Base-by-base conservation (phyloP, 1,284 basidiomycete genomes). In the Microbotryum lychnidis-dioicae region DNA sequence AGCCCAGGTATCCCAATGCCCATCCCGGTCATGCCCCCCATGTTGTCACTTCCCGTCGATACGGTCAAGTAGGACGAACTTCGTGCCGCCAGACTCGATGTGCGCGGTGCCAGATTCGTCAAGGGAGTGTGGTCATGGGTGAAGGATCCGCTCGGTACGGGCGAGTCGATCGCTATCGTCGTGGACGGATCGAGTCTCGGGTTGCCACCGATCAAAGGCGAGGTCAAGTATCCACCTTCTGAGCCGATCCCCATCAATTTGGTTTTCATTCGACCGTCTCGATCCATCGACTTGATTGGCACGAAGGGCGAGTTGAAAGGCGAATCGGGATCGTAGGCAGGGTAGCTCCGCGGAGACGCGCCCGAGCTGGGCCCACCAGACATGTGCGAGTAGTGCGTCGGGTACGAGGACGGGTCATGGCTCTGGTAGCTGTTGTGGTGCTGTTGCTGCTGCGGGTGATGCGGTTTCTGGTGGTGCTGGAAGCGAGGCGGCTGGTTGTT, bases 141-240 rank as follows among this genome's bases (percentile, higher is more conserved):
- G 37, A 42, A 42, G 37, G 37, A 16, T 42, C 16, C 37, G 37
- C 37, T 42, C 14, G 37, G 37, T 12, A 42, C 37, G 37, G 37
- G 37, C 37, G 37, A 42, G 37, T 42, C 37, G 37, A 42, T 42
- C 37, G 37, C 37, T 16, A 42, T 42, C 12, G 37, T 42, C 37
- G 37, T 42, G 37, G 37, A 42, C 16, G 37, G 51, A 31, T 65
- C 62, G 44, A 60, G 52, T 2, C 61, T 58, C 2, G 61, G 52
- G 23, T 65, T 61, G 8, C 60, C 64, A 21, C 60, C 56, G 54
- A 68, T 64, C 57, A 70, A 37, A 16, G 69, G 69, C n/a, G 58
- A 62, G 4, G 67, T 69, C 52, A 70, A 63, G 61, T 61, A 70
- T 0, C 69, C 69, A 21, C 69, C 69, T 33, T 70, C 65, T 33